Base-by-base conservation (phyloP, 2,329 filamentous ascomycete species). In the Aspergillus sergii region DNA sequence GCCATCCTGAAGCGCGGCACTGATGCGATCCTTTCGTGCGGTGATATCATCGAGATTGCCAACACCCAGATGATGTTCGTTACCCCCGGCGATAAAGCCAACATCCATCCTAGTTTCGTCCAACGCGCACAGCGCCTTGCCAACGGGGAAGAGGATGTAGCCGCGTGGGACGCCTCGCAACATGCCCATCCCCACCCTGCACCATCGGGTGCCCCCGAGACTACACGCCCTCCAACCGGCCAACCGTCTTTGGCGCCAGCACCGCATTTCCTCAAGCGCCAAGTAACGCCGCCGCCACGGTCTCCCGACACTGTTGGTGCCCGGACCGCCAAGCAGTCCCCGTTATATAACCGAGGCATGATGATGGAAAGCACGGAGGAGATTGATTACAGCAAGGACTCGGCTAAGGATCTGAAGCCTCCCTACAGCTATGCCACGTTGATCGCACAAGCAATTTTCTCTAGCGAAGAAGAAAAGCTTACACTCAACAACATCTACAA, bases 11-110 rank as follows among this genome's bases (percentile, higher is more conserved):
- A 91, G 72, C 85, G 89, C 58, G 90, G 90, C 14, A 81, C 85
- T 45, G 84, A 87, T 41, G 85, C 88, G 39, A 81, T 87, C 34
- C 84, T 99, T 30, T 87, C 88, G 48, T 97, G 94, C 71, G 95
- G 95, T 62, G 90, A 94, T 75, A 92, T 98, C 50, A 89, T 99
- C 62, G 93, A 97, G 73, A 92, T 98, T 73, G 91, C 91, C 71
- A 92, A 92, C 59, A 91, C 95, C 1, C 94, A 99, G 81, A 99
- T 99, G 95, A 94, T 98, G 84, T 99, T 99, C 78, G 92, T 97
- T 55, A 87, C 96, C n/a, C 94, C 95, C 0, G 88, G 88, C 28
- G 89, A 91, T 61, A 86, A 87, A 28, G 84, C 93, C 30, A 83
- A 86, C 54, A 89, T 96, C 64, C 87, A 91, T 72, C 85, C 85